Evolutionary conservation across 805 yeast genomes (phyloP).

Genomic region (Candida maris): DNA sequence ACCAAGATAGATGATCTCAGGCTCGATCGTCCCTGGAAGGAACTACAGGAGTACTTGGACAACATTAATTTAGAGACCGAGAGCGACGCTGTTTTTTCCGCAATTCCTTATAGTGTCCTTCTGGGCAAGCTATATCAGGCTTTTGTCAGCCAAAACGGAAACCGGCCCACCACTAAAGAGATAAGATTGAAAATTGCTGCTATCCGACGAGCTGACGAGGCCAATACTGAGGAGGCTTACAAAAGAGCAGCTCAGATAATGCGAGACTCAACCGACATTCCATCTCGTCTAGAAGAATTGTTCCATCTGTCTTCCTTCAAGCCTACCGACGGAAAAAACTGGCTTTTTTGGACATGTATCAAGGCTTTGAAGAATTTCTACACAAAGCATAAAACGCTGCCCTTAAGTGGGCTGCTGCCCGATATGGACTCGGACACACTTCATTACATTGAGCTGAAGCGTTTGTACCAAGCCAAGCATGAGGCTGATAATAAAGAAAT

Average conservation of each 20-base stretch:
- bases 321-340: constrained; percentile 20
- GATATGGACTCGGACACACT: constrained; percentile 84
- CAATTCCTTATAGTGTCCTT: constrained; percentile 67
- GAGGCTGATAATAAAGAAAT: constrained; percentile 43
- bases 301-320: constrained; percentile 24
- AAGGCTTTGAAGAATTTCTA: constrained; percentile 54
- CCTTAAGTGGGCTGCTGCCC: constrained; percentile 71
- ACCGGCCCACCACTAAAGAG: constrained; percentile 21
- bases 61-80: constrained; percentile 45
- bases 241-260: constrained; percentile 45
- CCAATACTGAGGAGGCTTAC: constrained; percentile 31
- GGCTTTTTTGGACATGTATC: constrained; percentile 60
- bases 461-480: constrained; percentile 56
- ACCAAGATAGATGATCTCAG: constrained; percentile 60
- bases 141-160: constrained; percentile 32
- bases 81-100: constrained; percentile 47
- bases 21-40: constrained; percentile 69
- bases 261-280: constrained; percentile 33
- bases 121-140: constrained; percentile 49
- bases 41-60: constrained; percentile 48
- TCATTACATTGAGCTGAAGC: constrained; percentile 55
- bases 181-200: constrained; percentile 15
- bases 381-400: constrained; percentile 42
- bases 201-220: constrained; percentile 28
- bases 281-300: constrained; percentile 24